phyloP scores from a whole-genome alignment of 306 rosid species.

The Casuarina equisetifolia region DNA sequence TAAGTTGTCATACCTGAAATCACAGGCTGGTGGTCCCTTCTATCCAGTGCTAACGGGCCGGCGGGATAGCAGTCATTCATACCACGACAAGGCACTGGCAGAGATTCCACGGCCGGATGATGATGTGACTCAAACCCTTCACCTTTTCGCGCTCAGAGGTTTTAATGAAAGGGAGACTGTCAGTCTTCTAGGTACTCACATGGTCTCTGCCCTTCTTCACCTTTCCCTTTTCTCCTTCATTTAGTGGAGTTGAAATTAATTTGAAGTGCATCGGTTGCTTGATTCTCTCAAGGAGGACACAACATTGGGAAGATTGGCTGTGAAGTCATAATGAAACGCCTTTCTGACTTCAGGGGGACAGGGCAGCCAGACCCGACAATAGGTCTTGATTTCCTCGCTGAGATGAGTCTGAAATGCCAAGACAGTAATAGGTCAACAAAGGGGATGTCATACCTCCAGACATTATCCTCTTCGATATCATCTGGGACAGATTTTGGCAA shows the following conservation, averaged over 20 bases:
- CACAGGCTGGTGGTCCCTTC: slow-evolving; percentile 85
- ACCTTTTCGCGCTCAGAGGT: slow-evolving; percentile 62
- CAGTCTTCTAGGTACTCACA: slow-evolving; percentile 67
- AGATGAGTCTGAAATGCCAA: slow-evolving; percentile 58
- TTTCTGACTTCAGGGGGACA: slow-evolving; percentile 67
- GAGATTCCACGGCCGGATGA: slow-evolving; percentile 76
- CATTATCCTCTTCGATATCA: slow-evolving; percentile 47
- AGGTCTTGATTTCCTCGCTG: slow-evolving; percentile 49
- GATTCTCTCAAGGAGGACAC: slow-evolving; percentile 68
- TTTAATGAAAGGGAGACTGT: slow-evolving; percentile 79
- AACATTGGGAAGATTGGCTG: slow-evolving; percentile 84
- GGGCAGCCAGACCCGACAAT: slow-evolving; percentile 68
- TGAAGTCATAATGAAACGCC: slow-evolving; percentile 54
- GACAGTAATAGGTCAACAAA: slow-evolving; percentile 22
- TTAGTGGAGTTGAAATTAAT: slow-evolving; percentile 12
- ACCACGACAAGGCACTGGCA: slow-evolving; percentile 48
- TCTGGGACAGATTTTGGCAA: slow-evolving; percentile 65
- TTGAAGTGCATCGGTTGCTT: slow-evolving; percentile 18
- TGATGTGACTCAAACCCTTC: slow-evolving; percentile 52
- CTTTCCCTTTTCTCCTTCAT: background rate
- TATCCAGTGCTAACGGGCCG: slow-evolving; percentile 77
- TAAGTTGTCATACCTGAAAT: slow-evolving; percentile 1
- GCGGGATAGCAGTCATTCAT: slow-evolving; percentile 63
- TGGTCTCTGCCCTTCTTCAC: background rate
- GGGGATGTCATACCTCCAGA: slow-evolving; percentile 26